Conservation (phyloP, 768 basidiomycete species). For the Tulasnella sp. region DNA sequence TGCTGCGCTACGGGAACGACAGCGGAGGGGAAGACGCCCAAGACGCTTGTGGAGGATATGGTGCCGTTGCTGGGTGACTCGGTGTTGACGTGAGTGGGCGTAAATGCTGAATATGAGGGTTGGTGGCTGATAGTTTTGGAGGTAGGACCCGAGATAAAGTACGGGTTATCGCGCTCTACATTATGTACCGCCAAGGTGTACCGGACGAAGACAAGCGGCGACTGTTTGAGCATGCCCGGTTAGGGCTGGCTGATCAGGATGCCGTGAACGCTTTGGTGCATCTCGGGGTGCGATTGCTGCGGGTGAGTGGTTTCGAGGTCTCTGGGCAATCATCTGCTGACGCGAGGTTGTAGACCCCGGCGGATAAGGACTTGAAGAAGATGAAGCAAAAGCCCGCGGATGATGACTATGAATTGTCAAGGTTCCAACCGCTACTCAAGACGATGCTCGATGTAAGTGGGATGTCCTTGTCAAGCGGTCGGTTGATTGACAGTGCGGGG, state of each 20-base stretch:
- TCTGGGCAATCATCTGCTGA: background rate
- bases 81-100: too few relatives aligned
- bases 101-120: too few relatives aligned
- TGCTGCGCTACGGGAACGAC: constrained; percentile 88
- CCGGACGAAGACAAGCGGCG: constrained; percentile 96
- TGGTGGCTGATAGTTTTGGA: background rate
- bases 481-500: background rate
- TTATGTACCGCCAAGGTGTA: constrained; percentile 89
- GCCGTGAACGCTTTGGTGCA: constrained; percentile 76
- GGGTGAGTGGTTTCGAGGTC: constrained; percentile 38
- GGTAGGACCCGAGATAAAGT: constrained; percentile 81
- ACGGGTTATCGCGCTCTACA: constrained; percentile 89
- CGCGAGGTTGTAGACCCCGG: constrained; percentile 41
- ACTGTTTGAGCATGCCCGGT: constrained; percentile 86
- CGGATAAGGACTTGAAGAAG: constrained; percentile 66
- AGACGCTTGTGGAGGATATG: constrained; percentile 94
- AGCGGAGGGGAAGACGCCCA: constrained; percentile 87
- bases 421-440: constrained; percentile 75
- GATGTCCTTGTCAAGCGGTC: background rate
- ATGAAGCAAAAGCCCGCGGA: constrained; percentile 69
- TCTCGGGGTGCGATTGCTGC: constrained; percentile 70
- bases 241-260: constrained; percentile 82
- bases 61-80: constrained; percentile 89
- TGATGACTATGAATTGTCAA: constrained; percentile 94
- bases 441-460: constrained; percentile 65